Conservation (phyloP, 495 filamentous ascomycete genomes). For the Hypoxylon crocopeplum region DNA sequence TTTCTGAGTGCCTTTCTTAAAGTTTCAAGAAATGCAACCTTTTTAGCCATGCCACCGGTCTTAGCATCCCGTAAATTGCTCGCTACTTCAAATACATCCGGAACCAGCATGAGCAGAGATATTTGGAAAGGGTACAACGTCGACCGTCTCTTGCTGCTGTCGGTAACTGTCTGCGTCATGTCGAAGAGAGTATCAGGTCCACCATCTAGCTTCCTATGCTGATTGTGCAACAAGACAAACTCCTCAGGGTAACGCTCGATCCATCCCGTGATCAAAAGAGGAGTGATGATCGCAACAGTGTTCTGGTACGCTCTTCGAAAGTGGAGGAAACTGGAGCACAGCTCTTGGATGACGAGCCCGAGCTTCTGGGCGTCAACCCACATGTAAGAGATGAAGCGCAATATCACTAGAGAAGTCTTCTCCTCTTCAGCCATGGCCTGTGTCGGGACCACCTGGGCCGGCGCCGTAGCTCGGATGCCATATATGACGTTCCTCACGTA, state of each 20-base stretch:
- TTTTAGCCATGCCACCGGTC: constrained; percentile 64
- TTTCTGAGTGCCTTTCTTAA: constrained; percentile 64
- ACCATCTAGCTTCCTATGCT: constrained; percentile 63
- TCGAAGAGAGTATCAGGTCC: constrained; percentile 70
- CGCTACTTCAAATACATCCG: constrained; percentile 69
- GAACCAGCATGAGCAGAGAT: constrained; percentile 64
- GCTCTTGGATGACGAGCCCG: constrained; percentile 64
- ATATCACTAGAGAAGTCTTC: constrained; percentile 52
- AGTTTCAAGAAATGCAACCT: constrained; percentile 66
- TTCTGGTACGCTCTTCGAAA: constrained; percentile 68
- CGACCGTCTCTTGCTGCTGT: constrained; percentile 58
- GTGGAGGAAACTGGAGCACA: constrained; percentile 67
- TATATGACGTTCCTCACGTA: constrained; percentile 58
- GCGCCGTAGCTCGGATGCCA: constrained; percentile 52
- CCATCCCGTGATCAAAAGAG: constrained; percentile 66
- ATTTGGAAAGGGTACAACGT: constrained; percentile 68
- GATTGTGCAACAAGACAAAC: constrained; percentile 64
- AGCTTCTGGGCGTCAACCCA: constrained; percentile 68
- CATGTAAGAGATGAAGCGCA: constrained; percentile 63
- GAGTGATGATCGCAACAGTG: constrained; percentile 63
- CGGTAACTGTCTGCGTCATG: constrained; percentile 63
- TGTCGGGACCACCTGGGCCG: constrained; percentile 45
- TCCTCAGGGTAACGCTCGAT: constrained; percentile 67
- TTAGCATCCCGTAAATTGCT: constrained; percentile 66
- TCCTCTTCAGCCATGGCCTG: constrained; percentile 59